Base-by-base conservation (phyloP, 331 rosid species). In the Cydonia oblonga region DNA sequence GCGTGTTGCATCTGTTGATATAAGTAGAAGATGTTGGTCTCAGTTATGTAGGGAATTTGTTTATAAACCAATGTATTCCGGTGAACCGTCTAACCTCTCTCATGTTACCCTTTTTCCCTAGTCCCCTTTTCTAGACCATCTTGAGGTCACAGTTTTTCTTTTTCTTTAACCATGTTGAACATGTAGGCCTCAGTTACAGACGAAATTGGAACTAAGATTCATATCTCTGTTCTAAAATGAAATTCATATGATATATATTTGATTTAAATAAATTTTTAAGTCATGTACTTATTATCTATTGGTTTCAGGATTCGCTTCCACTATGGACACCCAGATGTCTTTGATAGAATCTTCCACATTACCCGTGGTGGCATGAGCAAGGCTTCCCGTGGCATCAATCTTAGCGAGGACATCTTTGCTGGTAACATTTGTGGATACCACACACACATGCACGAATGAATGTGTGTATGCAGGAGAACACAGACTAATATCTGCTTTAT, bases 311-410 rank as follows among this genome's bases (percentile, higher is more conserved):
- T 91, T 72, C 96, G 98, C 13, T 91, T 95, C 80, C 98, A 95
- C 82, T 95, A 95, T 84, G 98, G 98, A 59, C 98, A 95, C 84
- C 98, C 96, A 0, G 98, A 95, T 72, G 96, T 95, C 58, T 95
- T 95, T 56, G 96, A 95, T 82, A 87, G 98, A 87, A 89, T 95
- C 69, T 95, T 95, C 84, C 97, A 95, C 78, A 80, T 95, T 66
- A 95, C 98, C 38, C 96, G 98, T 30, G 98, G 98, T 76, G 98
- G 98, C 64, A 79, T 95, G 70, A 91, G 98, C 85, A 95, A 95
- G 87, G 98, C 98, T 80, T 95, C 98, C 71, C 80, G 86, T 69
- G 97, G 90, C 75, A 87, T 95, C 91, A 91, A 95, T 79, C 86
- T 95, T 53, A 95, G 98, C 68, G 98, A 95, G 83, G 98, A 95